Evolutionary conservation across 805 yeast species (phyloP).

Genomic region (Torulaspora gathmanii): DNA sequence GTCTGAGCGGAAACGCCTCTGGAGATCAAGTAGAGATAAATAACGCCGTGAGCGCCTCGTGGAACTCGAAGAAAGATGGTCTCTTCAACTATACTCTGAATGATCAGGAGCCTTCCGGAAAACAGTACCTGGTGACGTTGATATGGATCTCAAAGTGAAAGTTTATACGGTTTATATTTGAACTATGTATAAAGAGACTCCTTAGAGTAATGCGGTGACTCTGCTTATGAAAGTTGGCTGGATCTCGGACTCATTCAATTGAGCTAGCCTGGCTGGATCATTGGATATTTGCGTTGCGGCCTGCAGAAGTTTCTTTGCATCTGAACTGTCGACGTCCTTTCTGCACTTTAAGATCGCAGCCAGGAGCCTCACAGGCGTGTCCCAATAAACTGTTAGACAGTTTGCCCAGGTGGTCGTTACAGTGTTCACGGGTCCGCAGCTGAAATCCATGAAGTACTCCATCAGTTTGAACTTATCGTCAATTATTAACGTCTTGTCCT

Average conservation of each 20-base stretch:
- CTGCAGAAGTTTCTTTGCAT: slow-evolving; percentile 21
- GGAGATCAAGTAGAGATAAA: slow-evolving; percentile 8
- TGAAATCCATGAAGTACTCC: slow-evolving; percentile 57
- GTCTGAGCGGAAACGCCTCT: slow-evolving; percentile 28
- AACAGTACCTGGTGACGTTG: slow-evolving; percentile 30
- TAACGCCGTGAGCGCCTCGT: slow-evolving; percentile 47
- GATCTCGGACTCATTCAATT: slow-evolving; percentile 16
- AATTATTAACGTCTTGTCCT: slow-evolving; percentile 35
- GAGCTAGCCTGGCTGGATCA: slow-evolving; percentile 21
- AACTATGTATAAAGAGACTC: background rate
- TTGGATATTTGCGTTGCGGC: slow-evolving; percentile 18
- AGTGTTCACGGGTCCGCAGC: slow-evolving; percentile 45
- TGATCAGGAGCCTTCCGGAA: slow-evolving; percentile 10
- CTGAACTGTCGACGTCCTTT: slow-evolving; percentile 36
- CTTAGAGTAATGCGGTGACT: slow-evolving; percentile 7
- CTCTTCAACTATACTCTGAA: slow-evolving; percentile 37
- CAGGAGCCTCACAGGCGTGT: slow-evolving; percentile 69
- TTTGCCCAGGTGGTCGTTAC: slow-evolving; percentile 55
- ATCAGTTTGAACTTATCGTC: slow-evolving; percentile 52
- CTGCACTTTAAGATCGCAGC: slow-evolving; percentile 53
- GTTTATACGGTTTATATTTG: background rate
- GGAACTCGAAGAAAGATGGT: slow-evolving; percentile 58
- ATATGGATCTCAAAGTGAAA: slow-evolving; percentile 32
- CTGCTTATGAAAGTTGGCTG: slow-evolving; percentile 29
- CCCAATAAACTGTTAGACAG: slow-evolving; percentile 62